These are phyloP conservation scores for Hirsutella thompsonii DNA, from an alignment of 2,329 filamentous ascomycete genomes.

Conservation along the genomic window DNA sequence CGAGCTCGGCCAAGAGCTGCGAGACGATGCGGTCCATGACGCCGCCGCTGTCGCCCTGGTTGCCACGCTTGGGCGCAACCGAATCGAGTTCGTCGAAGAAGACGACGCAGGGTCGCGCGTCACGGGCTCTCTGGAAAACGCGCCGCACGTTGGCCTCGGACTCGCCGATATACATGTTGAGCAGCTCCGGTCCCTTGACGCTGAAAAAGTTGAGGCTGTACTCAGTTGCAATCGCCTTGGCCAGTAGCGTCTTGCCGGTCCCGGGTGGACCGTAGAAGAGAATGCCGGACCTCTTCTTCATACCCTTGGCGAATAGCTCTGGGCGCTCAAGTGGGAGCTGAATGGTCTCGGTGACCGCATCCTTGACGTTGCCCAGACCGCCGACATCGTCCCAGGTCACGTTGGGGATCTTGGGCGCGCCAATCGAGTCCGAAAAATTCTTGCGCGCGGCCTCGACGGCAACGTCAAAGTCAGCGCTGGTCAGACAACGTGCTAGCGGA, in stretches of 20 bases:
- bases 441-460: constrained; percentile 92
- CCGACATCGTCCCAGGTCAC: constrained; percentile 95
- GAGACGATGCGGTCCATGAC: constrained; percentile 98
- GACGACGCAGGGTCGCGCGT: constrained; percentile 77
- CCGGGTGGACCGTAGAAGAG: constrained; percentile 85
- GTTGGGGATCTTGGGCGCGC: constrained; percentile 94
- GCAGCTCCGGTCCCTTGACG: constrained; percentile 80
- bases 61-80: constrained; percentile 90
- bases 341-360: constrained; percentile 93
- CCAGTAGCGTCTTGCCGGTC: constrained; percentile 83
- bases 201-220: constrained; percentile 93
- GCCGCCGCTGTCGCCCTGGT: constrained; percentile 91
- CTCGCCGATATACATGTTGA: constrained; percentile 95
- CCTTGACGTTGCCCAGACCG: constrained; percentile 85
- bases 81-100: constrained; percentile 93
- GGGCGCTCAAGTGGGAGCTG: constrained; percentile 83
- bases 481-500: constrained; percentile 63
- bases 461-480: constrained; percentile 73
- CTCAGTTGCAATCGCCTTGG: constrained; percentile 86
- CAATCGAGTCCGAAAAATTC: constrained; percentile 96
- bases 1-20: constrained; percentile 85
- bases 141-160: constrained; percentile 84
- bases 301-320: constrained; percentile 89
- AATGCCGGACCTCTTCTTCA: constrained; percentile 95
- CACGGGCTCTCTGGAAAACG: constrained; percentile 76